Conservation (phyloP, 169 alveolate genomes). For the Eimeria praecox region DNA sequence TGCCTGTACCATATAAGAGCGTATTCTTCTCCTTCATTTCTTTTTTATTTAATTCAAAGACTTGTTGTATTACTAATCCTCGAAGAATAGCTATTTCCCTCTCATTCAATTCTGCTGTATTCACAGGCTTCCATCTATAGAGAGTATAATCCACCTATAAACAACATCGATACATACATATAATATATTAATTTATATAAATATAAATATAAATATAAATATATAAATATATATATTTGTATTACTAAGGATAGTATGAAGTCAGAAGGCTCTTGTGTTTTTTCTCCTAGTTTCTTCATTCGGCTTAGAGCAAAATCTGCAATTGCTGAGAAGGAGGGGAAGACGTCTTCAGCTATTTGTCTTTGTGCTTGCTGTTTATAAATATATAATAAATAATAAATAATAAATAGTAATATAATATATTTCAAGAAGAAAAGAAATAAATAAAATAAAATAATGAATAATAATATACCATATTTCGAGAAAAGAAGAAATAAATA, state of each 20-base stretch:
- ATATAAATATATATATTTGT: neutral
- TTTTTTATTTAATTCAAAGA: neutral
- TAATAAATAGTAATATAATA: neutral
- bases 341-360: neutral
- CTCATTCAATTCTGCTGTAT: no score
- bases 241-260: neutral
- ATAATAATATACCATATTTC: neutral
- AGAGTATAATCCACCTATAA: no score
- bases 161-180: no score
- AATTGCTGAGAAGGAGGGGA: constrained; percentile 19
- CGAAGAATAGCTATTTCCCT: neutral
- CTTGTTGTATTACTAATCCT: neutral
- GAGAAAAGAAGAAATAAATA: neutral
- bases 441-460: neutral
- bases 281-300: neutral
- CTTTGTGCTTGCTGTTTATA: neutral
- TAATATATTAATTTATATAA: neutral
- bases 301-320: neutral
- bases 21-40: neutral
- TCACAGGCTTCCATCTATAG: no score
- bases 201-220: neutral
- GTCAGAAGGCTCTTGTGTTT: neutral
- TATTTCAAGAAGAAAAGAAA: neutral
- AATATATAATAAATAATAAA: no score
- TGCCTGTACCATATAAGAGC: neutral